Evolutionary conservation across 1,139 yeast genomes (phyloP), one percentile per base, ranked within the genome.

Genomic region (Casaregolazyma lundiana): DNA sequence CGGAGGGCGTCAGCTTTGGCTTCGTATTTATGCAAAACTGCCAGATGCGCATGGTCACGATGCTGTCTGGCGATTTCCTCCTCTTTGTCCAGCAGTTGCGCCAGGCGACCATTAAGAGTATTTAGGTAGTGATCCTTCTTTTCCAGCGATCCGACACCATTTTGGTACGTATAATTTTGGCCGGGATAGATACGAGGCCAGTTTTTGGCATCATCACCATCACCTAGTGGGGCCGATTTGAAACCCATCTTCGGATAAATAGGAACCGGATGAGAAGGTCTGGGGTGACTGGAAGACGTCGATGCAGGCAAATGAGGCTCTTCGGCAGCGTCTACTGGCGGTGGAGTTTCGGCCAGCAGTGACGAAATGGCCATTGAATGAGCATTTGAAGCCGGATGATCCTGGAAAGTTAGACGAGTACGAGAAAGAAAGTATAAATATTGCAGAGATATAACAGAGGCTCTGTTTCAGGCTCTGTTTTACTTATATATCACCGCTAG

Each of bases 51-150:
- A 18, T 47, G 47, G 26, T 38, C 41, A 44, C 38, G 39, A 18
- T 35, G 47, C 37, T 18, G 46, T 24, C 24, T 56, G 48, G 21
- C 32, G 18, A 30, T 17, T 13, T 22, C 22, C 4, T 50, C 44
- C 13, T 50, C 53, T 18, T 44, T 46, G 6, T 35, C 38, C 5
- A 48, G 43, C 21, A 57, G 50, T 24, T 30, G 26, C 16, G 40
- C 40, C 18, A 56, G 45, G 19, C 60, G 50, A 6, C 46, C 47
- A 13, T 45, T 45, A n/a, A 58, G 44, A 2, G 47, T 18, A 8
- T 41, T 44, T 24, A 58, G 35, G 42, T 60, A 61, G 35, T 43
- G 50, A 8, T 48, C 50, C 44, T 59, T 58, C 43, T 60, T 63
- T 13, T 43, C 51, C 8, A 48, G 52, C 30, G 46, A 55, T 21